Conservation (phyloP, 441 rosid species). For the Bocquillonia castaneifolia region DNA sequence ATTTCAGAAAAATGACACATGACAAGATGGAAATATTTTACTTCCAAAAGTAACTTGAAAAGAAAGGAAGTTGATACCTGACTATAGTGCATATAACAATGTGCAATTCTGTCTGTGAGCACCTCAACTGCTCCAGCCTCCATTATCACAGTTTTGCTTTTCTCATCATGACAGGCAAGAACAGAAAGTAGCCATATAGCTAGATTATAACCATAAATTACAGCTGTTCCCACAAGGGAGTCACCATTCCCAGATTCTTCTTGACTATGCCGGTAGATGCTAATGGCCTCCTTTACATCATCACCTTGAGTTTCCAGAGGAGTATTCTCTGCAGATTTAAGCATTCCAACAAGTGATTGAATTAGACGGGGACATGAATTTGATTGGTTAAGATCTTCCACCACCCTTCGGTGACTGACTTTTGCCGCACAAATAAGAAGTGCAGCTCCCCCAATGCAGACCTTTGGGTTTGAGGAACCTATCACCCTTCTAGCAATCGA, state of each 20-base stretch:
- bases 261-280: constrained; percentile 57
- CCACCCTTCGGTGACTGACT: constrained; percentile 72
- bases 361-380: constrained; percentile 58
- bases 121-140: constrained; percentile 93
- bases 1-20: neutral
- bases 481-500: constrained; percentile 77
- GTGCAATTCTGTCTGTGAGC: constrained; percentile 71
- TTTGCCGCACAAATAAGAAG: constrained; percentile 93
- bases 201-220: constrained; percentile 67
- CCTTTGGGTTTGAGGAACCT: constrained; percentile 52
- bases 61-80: constrained; percentile 48
- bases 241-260: constrained; percentile 53
- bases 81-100: constrained; percentile 54
- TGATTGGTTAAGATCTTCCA: constrained; percentile 84
- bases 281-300: constrained; percentile 48
- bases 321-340: constrained; percentile 48
- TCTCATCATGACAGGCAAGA: constrained; percentile 89
- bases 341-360: constrained; percentile 74
- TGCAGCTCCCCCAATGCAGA: constrained; percentile 95
- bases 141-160: constrained; percentile 74
- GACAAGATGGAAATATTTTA: constrained; percentile 7
- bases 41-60: neutral
- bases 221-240: constrained; percentile 40
- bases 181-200: constrained; percentile 94
- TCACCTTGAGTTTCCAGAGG: constrained; percentile 45